Evolutionary conservation across 2,329 filamentous ascomycete genomes (phyloP), one percentile per base, ranked within the genome.

Genomic region (Beauveria asiatica): DNA sequence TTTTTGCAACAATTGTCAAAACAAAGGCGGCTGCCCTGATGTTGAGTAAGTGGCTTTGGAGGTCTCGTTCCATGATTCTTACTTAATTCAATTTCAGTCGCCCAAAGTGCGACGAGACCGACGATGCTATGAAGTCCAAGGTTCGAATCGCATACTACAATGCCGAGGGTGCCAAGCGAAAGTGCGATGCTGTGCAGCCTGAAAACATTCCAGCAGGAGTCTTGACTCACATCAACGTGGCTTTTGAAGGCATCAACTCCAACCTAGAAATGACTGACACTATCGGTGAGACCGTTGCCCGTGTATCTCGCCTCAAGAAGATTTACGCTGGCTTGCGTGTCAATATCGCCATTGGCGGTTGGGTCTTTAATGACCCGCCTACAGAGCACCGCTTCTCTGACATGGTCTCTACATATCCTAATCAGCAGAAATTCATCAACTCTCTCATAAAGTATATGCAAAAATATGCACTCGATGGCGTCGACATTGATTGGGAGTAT

Each of bases 341-440:
- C 41, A 56, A 48, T 10, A 52, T 61, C 16, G 63, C 65, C 9
- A 39, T 76, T 11, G 74, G 74, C 4, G 74, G 74, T 3, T 75
- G 71, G 69, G 66, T 70, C 2, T 74, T 77, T 62, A 74, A 69
- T 57, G 74, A 79, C 49, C 66, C 67, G 67, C 42, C 62, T 67
- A 17, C 68, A 65, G 5, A 63, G 66, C n/a, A 67, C 64, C 3
- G 66, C 65, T 58, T 58, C 13, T 50, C 45, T 11, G 21, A 48
- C 7, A 27, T 57, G 27, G 45, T 19, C 7, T 25, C 41, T n/a
- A 33, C 42, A n/a, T 21, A 42, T 30, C n/a, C 19, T 39, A 8
- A 19, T 16, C 49, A 27, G 2, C 8, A 16, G 1, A 30, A 39
- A 6, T 57, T 57, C 16, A 33, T 64, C 67, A 10, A 44, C 3